Evolutionary conservation across 306 rosid genomes (phyloP), one percentile per base, ranked within the genome.

Genomic region (Pterocarpus santalinus): DNA sequence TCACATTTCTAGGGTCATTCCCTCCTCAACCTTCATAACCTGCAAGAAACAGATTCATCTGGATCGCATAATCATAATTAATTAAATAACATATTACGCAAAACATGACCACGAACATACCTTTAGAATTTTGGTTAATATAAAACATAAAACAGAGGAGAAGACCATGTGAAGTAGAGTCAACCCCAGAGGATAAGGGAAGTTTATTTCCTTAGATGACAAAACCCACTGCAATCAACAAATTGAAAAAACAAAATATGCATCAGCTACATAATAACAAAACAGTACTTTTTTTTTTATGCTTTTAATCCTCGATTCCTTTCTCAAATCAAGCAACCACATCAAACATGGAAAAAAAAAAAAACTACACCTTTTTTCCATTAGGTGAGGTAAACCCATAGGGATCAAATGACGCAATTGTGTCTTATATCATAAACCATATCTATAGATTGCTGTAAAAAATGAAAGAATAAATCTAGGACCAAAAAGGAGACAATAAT

Each of bases 121-220:
- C 99, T 95, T 95, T 51, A 95, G 85, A 84, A 95, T 83, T 88
- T 95, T 95, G 77, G 97, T 93, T 78, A 95, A 86, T 22, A 84
- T 36, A 84, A 93, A 93, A 83, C 99, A 95, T 76, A 95, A 80
- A 85, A 90, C 92, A 17, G 99, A 93, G 60, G 99, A 95, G 89
- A 95, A 95, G 89, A 93, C 78, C 99, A 95, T 95, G 89, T 95
- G 99, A 81, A 95, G 96, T 47, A 95, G 93, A 75, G 99, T 95
- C 91, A 95, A 85, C 8, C 94, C 99, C 70, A 95, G 90, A 81
- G 99, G 99, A 86, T 93, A 95, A 17, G 99, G 99, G 63, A 95
- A 95, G 89, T 95, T 93, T 80, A 95, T 91, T 84, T 93, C 98
- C 89, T 95, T 95, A 9, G 99, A 95, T 2, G 99, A 95, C 90